These are phyloP conservation scores for Daldinia sp. DNA, from an alignment of 2,329 filamentous ascomycete genomes.

Conservation along the genomic window DNA sequence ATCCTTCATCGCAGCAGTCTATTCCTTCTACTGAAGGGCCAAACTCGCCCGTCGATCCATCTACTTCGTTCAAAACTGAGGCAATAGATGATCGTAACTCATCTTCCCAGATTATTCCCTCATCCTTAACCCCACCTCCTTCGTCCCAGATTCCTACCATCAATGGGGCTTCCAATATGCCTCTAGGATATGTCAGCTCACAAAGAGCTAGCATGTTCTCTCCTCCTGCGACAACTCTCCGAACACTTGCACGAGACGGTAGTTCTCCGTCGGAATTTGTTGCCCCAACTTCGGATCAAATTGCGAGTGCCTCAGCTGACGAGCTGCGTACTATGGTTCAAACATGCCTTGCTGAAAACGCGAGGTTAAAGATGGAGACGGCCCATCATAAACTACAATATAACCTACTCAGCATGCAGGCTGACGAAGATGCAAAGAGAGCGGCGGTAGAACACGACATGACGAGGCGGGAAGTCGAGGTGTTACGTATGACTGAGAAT, in stretches of 20 bases:
- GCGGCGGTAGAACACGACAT: constrained; percentile 93
- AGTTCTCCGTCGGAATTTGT: constrained; percentile 56
- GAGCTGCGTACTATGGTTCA: constrained; percentile 70
- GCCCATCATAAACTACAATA: constrained; percentile 93
- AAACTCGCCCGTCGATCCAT: constrained; percentile 64
- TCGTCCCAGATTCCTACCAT: constrained; percentile 62
- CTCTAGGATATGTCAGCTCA: constrained; percentile 54
- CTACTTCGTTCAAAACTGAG: constrained; percentile 64
- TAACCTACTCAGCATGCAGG: constrained; percentile 85
- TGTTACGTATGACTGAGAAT: constrained; percentile 80
- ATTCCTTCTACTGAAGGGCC: constrained; percentile 70
- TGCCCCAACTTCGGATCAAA: constrained; percentile 62
- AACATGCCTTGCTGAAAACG: constrained; percentile 66
- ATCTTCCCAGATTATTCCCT: constrained; percentile 64
- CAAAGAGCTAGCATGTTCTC: constrained; percentile 65
- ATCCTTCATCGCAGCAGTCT: constrained; percentile 62
- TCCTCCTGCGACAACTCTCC: constrained; percentile 62
- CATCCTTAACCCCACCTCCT: constrained; percentile 69
- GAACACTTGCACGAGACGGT: constrained; percentile 31
- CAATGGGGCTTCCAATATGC: constrained; percentile 46
- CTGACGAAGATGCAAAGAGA: constrained; percentile 84
- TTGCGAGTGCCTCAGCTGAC: constrained; percentile 65
- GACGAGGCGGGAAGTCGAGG: constrained; percentile 88
- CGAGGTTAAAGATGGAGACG: constrained; percentile 79
- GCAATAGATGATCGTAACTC: constrained; percentile 60